Evolutionary conservation across 208 protist species (phyloP).

Genomic region (Trypanosoma boissoni): DNA sequence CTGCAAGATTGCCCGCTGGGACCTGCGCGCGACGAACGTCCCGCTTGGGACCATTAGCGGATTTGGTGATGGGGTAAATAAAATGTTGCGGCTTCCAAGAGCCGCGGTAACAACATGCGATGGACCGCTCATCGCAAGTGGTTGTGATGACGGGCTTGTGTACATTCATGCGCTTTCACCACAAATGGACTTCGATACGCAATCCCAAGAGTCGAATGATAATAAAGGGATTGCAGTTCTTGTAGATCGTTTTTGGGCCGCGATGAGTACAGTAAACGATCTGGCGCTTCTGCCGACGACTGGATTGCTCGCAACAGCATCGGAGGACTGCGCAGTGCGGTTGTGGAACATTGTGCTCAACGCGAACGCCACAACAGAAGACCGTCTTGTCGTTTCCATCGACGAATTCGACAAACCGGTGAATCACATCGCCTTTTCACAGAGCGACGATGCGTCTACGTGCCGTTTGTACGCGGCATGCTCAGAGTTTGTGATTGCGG

Average conservation of each 20-base stretch:
- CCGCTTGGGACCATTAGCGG: conserved; percentile 44
- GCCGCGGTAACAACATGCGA: background rate
- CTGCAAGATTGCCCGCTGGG: conserved; percentile 68
- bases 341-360: conserved; percentile 57
- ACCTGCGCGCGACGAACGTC: conserved; percentile 42
- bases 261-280: conserved; percentile 80
- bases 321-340: conserved; percentile 75
- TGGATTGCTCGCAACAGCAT: conserved; percentile 58
- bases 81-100: conserved; percentile 53
- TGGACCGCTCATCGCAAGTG: conserved; percentile 46
- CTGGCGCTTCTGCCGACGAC: conserved; percentile 41
- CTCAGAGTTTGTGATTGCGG: conserved; percentile 75
- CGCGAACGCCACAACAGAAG: conserved; percentile 31
- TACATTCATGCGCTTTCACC: conserved; percentile 62
- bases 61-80: conserved; percentile 81
- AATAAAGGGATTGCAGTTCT: conserved; percentile 20
- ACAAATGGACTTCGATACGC: background rate
- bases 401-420: conserved; percentile 86
- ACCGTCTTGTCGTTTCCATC: conserved; percentile 61
- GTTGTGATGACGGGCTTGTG: conserved; percentile 81
- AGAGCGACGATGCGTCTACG: conserved; percentile 5
- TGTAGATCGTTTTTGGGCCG: conserved; percentile 68
- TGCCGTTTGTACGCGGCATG: conserved; percentile 74
- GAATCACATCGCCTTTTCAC: conserved; percentile 71
- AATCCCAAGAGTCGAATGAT: background rate